Conservation (phyloP, 2,329 filamentous ascomycete species). For the Penicillium hesseltinei region DNA sequence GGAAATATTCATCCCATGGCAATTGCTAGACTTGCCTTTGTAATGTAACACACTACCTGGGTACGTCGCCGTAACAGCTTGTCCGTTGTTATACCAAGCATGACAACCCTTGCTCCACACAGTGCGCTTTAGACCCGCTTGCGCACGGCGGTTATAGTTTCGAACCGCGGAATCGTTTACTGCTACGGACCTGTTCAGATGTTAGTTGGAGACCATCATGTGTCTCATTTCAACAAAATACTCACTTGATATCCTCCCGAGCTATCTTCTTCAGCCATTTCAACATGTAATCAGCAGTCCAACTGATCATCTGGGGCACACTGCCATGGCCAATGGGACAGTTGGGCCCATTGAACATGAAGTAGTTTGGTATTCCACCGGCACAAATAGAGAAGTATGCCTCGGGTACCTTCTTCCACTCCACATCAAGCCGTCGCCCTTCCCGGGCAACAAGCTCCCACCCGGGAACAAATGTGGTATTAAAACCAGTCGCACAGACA, state of each 20-base stretch:
- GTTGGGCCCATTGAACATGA: no score
- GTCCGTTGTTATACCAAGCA: background rate
- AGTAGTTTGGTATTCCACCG: background rate
- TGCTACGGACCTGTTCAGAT: background rate
- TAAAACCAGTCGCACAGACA: background rate
- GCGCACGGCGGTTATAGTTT: background rate
- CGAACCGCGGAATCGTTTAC: background rate
- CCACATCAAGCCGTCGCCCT: background rate
- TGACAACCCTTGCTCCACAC: background rate
- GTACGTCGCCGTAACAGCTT: background rate
- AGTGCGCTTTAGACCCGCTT: background rate
- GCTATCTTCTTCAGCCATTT: background rate
- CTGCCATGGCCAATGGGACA: no score
- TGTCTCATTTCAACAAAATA: background rate
- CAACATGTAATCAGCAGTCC: background rate
- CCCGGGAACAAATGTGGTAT: background rate
- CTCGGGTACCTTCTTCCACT: background rate
- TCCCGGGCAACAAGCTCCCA: background rate
- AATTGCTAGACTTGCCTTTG: background rate
- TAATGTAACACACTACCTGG: background rate
- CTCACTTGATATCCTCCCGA: background rate
- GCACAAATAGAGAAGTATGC: background rate
- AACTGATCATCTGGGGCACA: background rate
- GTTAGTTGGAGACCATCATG: background rate
- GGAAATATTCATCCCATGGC: background rate